Evolutionary conservation across 306 rosid genomes (phyloP), one percentile per base, ranked within the genome.

Genomic region (Albizia julibrissin): DNA sequence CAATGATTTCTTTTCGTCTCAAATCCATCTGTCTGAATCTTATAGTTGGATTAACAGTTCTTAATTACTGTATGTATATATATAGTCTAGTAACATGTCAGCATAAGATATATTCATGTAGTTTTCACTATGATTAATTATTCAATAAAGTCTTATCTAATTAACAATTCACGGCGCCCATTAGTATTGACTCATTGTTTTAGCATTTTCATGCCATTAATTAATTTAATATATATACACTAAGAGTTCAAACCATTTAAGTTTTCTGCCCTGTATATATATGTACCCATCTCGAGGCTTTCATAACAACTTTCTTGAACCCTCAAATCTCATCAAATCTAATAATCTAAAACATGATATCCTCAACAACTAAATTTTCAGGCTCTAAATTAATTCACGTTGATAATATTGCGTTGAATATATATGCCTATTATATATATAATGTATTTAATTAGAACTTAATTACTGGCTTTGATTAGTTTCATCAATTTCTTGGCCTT

Each of bases 111-210:
- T 65, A 33, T 15, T 37, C 21, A 68, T 19, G 2, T 37, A 21
- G 26, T 37, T 68, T 10, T 39, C 18, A n/a, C 3, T 18, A n/a
- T 37, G 24, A n/a, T 40, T 69, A 39, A 39, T 19, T 69, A 37
- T 21, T 21, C 7, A 40, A 40, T 39, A n/a, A 69, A 69, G n/a
- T 39, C 16, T 37, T 39, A 3, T 3, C 21, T 21, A 58, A n/a
- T 58, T 58, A 22, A n/a, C 29, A 56, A 56, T 56, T 56, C 64
- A 56, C 64, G 64, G 64, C 64, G 64, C 64, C 64, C 64, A n/a
- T 13, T 62, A 29, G 34, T 13, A 29, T 27, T 14, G 69, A 27
- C 69, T 62, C 39, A 14, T 29, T 27, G 16, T 27, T 5, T 13
- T 62, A 27, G 69, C 21, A 13, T 29, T 64, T 29, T 13, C 69